Conservation (phyloP, 1,284 basidiomycete species). For the Kwoniella shivajii region DNA sequence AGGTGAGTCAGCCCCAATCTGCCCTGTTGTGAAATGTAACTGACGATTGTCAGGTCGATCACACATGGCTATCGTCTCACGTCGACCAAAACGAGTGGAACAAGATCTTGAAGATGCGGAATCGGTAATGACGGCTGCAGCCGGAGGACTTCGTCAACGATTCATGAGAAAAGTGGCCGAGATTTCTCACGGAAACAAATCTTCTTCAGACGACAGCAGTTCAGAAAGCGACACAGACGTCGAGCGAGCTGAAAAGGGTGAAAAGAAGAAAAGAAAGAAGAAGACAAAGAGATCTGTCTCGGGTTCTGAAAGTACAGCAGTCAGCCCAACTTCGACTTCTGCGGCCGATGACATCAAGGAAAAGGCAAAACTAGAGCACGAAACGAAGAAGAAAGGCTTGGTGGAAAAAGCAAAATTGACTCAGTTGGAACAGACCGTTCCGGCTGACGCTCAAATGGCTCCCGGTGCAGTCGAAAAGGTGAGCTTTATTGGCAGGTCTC, state of each 20-base stretch:
- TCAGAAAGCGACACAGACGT: conserved; percentile 58
- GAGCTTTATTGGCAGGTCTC: conserved; percentile 20
- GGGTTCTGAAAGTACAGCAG: conserved; percentile 11
- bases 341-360: conserved; percentile 31
- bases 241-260: conserved; percentile 25
- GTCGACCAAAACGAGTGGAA: conserved; percentile 53
- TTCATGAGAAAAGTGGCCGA: conserved; percentile 40
- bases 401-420: conserved; percentile 55
- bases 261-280: conserved; percentile 23
- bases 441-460: conserved; percentile 75
- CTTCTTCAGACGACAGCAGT: conserved; percentile 54
- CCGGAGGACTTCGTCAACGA: conserved; percentile 55
- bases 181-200: conserved; percentile 54
- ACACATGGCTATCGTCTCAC: conserved; percentile 86
- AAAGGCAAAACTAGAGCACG: conserved; percentile 20
- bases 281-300: conserved; percentile 14
- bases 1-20: conserved; percentile 54
- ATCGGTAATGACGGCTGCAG: conserved; percentile 54
- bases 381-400: conserved; percentile 55
- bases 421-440: conserved; percentile 74
- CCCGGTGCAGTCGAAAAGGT: conserved; percentile 70
- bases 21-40: background rate
- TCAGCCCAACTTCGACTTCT: conserved; percentile 30
- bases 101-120: conserved; percentile 34
- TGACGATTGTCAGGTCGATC: conserved; percentile 58